A percentile compares a stretch with the other conserved stretches of the same genome.
phyloP scores from a whole-genome alignment of 139 green algal genomes.

The Chloropicon primus region DNA sequence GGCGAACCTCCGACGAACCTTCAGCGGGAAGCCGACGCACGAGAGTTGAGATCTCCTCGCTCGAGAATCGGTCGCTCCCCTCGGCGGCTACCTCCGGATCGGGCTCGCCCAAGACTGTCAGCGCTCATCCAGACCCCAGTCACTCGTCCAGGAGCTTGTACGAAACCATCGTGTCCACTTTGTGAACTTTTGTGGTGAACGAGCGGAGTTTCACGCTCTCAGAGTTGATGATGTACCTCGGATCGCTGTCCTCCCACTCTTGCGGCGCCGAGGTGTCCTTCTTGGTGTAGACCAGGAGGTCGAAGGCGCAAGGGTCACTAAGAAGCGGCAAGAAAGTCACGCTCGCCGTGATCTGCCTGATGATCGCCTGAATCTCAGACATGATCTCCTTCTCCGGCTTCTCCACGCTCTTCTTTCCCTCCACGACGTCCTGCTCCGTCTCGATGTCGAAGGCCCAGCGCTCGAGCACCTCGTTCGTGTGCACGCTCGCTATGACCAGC shows the following conservation, averaged over 20 bases:
- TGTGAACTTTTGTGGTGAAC: slow-evolving; percentile 90
- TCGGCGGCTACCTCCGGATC: not conserved
- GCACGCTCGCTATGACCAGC: slow-evolving; percentile 65
- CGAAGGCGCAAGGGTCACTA: slow-evolving; percentile 68
- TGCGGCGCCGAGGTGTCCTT: slow-evolving; percentile 49
- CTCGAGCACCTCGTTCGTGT: slow-evolving; percentile 61
- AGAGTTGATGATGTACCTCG: slow-evolving; percentile 58
- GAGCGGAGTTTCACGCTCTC: slow-evolving; percentile 70
- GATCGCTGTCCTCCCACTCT: slow-evolving; percentile 83
- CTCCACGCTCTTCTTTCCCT: slow-evolving; percentile 29
- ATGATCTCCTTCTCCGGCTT: slow-evolving; percentile 76
- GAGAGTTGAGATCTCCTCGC: too few species aligned
- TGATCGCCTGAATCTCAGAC: slow-evolving; percentile 81
- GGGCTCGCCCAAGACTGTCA: not conserved
- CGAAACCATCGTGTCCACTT: slow-evolving; percentile 73
- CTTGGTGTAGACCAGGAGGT: slow-evolving; percentile 86
- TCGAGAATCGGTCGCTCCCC: too few species aligned
- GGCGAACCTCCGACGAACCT: too few species aligned
- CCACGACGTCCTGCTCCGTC: slow-evolving; percentile 51
- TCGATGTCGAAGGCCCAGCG: slow-evolving; percentile 93
- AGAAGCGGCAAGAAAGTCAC: slow-evolving; percentile 92
- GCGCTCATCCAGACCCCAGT: not conserved
- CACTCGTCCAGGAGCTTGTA: slow-evolving; percentile 48
- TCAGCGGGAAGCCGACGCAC: too few species aligned
- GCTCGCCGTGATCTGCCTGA: slow-evolving; percentile 80